Evolutionary conservation across 2,329 filamentous ascomycete genomes (phyloP), one percentile per base, ranked within the genome.

Genomic region (Penicillium sp.): DNA sequence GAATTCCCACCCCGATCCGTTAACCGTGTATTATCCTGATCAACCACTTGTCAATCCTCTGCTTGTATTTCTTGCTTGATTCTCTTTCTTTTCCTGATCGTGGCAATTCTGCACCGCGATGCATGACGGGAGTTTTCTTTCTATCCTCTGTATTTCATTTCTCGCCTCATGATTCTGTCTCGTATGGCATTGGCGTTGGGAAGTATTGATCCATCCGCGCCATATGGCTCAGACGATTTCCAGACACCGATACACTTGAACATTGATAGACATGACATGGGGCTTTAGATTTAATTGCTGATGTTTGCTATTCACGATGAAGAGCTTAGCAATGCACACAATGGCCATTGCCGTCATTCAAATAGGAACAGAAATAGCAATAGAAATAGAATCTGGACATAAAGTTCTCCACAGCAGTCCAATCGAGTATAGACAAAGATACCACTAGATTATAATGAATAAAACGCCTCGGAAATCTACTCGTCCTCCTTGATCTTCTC

Each of bases 401-500:
- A 21, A 21, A 21, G 18, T 21, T 21, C 18, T 21, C 18, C 18
- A 9, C 8, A 10, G 3, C 28, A 29, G 3, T 29, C 1, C 3
- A 29, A 8, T 12, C 28, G 10, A 29, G 28, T 29, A 29, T 29
- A 29, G 28, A 29, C 28, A 29, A 29, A 28, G 26, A 28, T 1
- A 28, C 26, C 2, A 7, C 2, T 9, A 28, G 9, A 21, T 21
- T 4, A 9, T 29, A 29, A 29, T 10, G 2, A 29, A 10, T 29
- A 1, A 12, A 2, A 29, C 28, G 10, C 28, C 28, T 9, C 28
- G 10, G 28, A 3, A 9, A 29, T 13, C 15, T 34, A 52, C 46
- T 62, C 51, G 29, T 72, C 68, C 51, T 64, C 74, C 73, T 83
- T 83, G 50, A 88, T 78, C 63, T 79, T 76, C 56, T 84, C 76